A percentile compares a stretch with the other conserved stretches of the same genome.
These are phyloP conservation scores for Solanum aculeatissimum DNA, from an alignment of 305 asterid genomes.

Conservation along the genomic window DNA sequence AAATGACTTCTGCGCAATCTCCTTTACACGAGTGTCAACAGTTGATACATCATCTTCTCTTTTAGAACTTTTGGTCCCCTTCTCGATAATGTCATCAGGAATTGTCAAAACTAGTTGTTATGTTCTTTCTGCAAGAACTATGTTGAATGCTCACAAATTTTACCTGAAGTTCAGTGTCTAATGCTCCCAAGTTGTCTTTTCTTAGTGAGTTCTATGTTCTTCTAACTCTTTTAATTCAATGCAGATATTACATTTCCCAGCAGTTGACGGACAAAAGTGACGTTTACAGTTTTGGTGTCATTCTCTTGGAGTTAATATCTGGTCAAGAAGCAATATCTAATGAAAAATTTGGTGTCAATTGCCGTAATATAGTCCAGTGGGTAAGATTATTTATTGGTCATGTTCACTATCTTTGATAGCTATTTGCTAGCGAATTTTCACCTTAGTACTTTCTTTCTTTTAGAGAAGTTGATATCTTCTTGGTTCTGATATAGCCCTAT, in stretches of 20 bases:
- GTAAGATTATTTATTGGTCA: constrained; percentile 23
- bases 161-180: not conserved
- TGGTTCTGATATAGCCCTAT: not conserved
- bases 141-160: not conserved
- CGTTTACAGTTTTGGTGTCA: constrained; percentile 90
- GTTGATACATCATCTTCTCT: not conserved
- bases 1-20: not conserved
- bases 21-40: not conserved
- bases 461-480: not conserved
- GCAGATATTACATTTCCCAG: constrained; percentile 93
- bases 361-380: constrained; percentile 96
- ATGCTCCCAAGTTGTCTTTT: not conserved
- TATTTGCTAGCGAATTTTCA: not conserved
- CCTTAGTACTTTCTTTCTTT: not conserved
- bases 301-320: constrained; percentile 88
- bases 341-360: constrained; percentile 78
- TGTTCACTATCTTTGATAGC: not conserved
- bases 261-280: constrained; percentile 96
- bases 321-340: constrained; percentile 98
- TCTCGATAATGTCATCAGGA: not conserved
- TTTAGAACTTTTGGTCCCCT: not conserved
- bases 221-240: not conserved
- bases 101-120: not conserved
- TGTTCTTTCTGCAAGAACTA: not conserved
- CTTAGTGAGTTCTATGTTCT: not conserved